phyloP scores from a whole-genome alignment of 306 rosid species.

The Ammopiptanthus mongolicus region DNA sequence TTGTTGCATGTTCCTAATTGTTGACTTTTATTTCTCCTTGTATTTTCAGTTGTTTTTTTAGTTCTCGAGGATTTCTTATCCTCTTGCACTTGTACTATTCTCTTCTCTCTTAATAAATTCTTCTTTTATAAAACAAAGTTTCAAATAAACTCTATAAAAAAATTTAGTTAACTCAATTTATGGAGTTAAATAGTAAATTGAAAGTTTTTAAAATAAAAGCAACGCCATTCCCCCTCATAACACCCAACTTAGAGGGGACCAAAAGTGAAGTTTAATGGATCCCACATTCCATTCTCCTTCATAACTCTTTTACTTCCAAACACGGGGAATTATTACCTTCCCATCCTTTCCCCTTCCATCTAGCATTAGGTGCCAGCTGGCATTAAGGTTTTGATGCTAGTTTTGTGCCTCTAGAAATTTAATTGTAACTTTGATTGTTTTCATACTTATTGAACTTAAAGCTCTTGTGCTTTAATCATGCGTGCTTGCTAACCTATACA shows the following conservation, averaged over 20 bases:
- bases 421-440: background rate
- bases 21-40: too few relatives aligned
- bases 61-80: too few relatives aligned
- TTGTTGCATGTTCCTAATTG: too few relatives aligned
- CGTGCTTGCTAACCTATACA: background rate
- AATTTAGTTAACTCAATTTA: background rate
- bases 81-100: too few relatives aligned
- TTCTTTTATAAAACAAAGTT: background rate
- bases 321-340: background rate
- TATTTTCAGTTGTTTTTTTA: too few relatives aligned
- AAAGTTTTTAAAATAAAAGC: constrained; percentile 3
- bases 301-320: background rate
- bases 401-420: constrained; percentile 1
- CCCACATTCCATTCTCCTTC: background rate
- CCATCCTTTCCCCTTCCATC: background rate
- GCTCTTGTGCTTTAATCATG: background rate
- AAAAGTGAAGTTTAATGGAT: background rate
- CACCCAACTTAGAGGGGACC: background rate
- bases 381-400: constrained; percentile 12
- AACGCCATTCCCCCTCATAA: background rate
- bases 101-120: too few relatives aligned
- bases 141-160: background rate
- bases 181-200: background rate
- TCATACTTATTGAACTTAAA: background rate
- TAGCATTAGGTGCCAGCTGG: constrained; percentile 8